Conservation (phyloP, 1,284 basidiomycete genomes). For the Naganishia cerealis region DNA sequence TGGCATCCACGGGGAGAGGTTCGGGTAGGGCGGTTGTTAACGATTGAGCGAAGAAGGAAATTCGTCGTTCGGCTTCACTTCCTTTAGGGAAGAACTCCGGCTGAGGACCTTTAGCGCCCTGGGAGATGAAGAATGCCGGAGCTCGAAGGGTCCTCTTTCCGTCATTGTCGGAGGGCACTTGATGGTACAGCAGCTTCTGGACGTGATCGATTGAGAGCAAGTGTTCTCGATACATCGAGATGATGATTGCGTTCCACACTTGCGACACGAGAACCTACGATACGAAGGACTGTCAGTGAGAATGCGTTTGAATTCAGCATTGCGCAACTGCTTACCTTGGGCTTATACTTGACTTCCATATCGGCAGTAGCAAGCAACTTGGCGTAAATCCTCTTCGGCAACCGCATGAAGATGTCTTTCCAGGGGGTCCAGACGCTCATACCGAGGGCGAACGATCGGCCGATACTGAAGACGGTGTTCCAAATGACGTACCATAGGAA, state of each 20-base stretch:
- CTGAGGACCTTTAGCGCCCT: constrained; percentile 73
- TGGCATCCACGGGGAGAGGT: constrained; percentile 86
- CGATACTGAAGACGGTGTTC: constrained; percentile 92
- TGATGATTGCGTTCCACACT: constrained; percentile 97
- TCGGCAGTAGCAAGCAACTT: constrained; percentile 86
- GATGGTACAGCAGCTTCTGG: constrained; percentile 89
- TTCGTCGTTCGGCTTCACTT: constrained; percentile 87
- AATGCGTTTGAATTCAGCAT: not conserved
- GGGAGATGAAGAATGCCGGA: constrained; percentile 91
- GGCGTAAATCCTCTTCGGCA: constrained; percentile 92
- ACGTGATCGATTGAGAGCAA: constrained; percentile 93
- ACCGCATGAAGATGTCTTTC: constrained; percentile 86
- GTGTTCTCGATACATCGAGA: constrained; percentile 98
- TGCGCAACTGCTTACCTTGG: constrained; percentile 65
- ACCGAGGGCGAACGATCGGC: constrained; percentile 81
- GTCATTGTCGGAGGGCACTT: constrained; percentile 77
- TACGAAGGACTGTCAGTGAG: not conserved
- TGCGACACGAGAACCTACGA: constrained; percentile 85
- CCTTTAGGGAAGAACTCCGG: constrained; percentile 90
- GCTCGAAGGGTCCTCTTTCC: constrained; percentile 84
- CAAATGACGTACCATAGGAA: constrained; percentile 93
- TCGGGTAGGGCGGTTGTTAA: constrained; percentile 85
- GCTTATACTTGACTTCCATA: constrained; percentile 96
- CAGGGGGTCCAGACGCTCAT: constrained; percentile 96
- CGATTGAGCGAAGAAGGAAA: constrained; percentile 94